Evolutionary conservation across 352 stramenopile species (phyloP), one percentile per base, ranked within the genome.

Genomic region (Pythium phragmiticola): DNA sequence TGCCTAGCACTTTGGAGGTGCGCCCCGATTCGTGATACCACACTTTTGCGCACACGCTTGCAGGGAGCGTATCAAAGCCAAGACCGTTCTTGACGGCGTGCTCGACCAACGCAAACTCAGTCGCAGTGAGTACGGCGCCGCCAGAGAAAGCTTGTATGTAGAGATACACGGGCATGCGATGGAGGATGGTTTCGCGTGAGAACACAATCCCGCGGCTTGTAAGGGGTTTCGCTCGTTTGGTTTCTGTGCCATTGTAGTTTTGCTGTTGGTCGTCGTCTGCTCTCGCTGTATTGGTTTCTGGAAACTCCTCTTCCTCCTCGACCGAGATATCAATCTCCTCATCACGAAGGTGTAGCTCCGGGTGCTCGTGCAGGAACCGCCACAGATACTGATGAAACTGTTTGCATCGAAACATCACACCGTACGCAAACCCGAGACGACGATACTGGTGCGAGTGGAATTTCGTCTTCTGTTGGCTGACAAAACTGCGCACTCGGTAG

Each of bases 331-430:
- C 74, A 21, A 70, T 75, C n/a, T 68, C 66, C 57, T 84, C 75
- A 26, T 75, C 70, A n/a, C 68, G 66, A 3, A 87, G 55, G 36
- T 78, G 70, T 21, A 65, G 39, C 45, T 69, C 81, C 46, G 60
- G 66, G 14, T 78, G 69, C 7, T 79, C 51, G 57, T 91, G 74
- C 21, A 91, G 74, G 63, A 82, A 86, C 26, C 47, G 73, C 82
- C 82, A 93, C 26, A 93, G 63, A 63, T 88, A 91, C 45, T 70
- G 66, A 68, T 93, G 84, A n/a, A 93, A 75, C 52, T 76, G 65
- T 76, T 90, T 91, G 62, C 84, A 91, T 48, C 84, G 82, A 68
- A 82, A 93, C 82, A 93, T 93, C 28, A 91, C 82, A 8, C 84
- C 84, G 37, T 91, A 91, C 8, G 82, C 84, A 60, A 93, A 91